Evolutionary conservation across 805 yeast species (phyloP).

Genomic region (Alloascoidea africana): DNA sequence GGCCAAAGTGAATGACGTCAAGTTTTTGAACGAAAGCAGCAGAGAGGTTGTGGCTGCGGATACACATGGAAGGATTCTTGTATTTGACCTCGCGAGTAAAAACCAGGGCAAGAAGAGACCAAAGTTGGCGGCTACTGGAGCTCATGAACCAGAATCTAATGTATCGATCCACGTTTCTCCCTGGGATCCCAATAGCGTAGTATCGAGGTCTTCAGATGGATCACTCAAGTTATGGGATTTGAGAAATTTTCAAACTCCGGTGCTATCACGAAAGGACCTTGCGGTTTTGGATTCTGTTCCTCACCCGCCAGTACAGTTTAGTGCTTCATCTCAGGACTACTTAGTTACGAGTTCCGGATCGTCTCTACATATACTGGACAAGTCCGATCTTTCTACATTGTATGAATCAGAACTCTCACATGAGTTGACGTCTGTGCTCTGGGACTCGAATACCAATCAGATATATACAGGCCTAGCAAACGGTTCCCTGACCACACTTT

Average conservation of each 20-base stretch:
- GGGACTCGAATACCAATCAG: slow-evolving; percentile 17
- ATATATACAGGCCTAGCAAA: slow-evolving; percentile 14
- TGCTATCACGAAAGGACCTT: slow-evolving; percentile 9
- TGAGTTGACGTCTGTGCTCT: slow-evolving; percentile 7
- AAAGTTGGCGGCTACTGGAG: slow-evolving; percentile 7
- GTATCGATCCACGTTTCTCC: slow-evolving; percentile 8
- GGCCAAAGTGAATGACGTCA: slow-evolving; percentile 7
- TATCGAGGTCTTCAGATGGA: slow-evolving; percentile 10
- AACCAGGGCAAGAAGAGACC: slow-evolving; percentile 16
- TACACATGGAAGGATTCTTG: slow-evolving; percentile 11
- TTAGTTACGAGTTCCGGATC: slow-evolving; percentile 13
- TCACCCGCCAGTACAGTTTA: slow-evolving; percentile 7
- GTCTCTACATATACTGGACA: slow-evolving; percentile 13
- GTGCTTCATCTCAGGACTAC: slow-evolving; percentile 14
- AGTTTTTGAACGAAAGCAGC: slow-evolving; percentile 10
- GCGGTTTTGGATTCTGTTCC: slow-evolving; percentile 7
- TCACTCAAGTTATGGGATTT: slow-evolving; percentile 17
- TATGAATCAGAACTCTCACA: slow-evolving; percentile 6
- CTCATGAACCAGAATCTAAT: slow-evolving; percentile 10
- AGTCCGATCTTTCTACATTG: slow-evolving; percentile 13
- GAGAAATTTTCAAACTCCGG: slow-evolving; percentile 11
- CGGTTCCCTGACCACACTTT: slow-evolving; percentile 14
- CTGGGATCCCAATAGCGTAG: slow-evolving; percentile 7
- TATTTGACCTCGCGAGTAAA: slow-evolving; percentile 12
- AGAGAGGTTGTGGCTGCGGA: slow-evolving; percentile 9